A percentile compares a stretch with the other conserved stretches of the same genome.
Evolutionary conservation across 495 filamentous ascomycete species (phyloP).

Genomic region (Penicillium paradoxum): DNA sequence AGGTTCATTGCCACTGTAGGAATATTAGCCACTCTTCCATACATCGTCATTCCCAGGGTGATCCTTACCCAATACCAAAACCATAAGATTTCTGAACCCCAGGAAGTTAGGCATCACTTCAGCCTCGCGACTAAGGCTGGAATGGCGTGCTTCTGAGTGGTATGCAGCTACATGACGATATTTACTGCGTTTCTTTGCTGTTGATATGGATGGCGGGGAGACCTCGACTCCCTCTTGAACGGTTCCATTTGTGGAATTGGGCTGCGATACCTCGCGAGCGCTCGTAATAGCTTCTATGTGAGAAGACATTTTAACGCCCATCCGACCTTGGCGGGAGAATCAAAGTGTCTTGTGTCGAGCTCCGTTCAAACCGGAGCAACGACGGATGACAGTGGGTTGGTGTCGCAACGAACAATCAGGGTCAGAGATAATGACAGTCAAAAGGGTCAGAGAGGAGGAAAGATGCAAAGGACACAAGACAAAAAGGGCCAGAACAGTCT

Average conservation of each 20-base stretch:
- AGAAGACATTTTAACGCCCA: conserved; percentile 15
- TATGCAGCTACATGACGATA: conserved; percentile 88
- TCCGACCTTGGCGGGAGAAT: background rate
- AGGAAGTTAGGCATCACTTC: conserved; percentile 72
- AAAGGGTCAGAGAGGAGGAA: background rate
- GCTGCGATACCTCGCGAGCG: conserved; percentile 9
- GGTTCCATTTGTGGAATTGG: conserved; percentile 4
- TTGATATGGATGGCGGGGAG: conserved; percentile 2
- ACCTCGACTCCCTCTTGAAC: conserved; percentile 2
- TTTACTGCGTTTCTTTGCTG: conserved; percentile 42
- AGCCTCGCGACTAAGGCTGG: conserved; percentile 81
- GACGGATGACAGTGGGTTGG: background rate
- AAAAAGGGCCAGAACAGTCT: background rate
- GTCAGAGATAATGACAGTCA: background rate
- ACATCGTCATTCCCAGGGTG: background rate
- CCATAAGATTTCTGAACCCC: conserved; percentile 94
- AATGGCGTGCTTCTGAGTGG: conserved; percentile 65
- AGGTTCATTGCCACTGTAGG: conserved; percentile 80
- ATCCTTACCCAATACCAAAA: conserved; percentile 73
- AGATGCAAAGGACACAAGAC: background rate
- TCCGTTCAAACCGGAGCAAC: background rate
- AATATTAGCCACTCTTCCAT: conserved; percentile 14
- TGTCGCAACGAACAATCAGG: background rate
- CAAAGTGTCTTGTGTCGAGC: background rate
- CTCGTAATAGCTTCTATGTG: conserved; percentile 12